Evolutionary conservation across 148 eudicot species (phyloP).

Genomic region (Cornus controversa): DNA sequence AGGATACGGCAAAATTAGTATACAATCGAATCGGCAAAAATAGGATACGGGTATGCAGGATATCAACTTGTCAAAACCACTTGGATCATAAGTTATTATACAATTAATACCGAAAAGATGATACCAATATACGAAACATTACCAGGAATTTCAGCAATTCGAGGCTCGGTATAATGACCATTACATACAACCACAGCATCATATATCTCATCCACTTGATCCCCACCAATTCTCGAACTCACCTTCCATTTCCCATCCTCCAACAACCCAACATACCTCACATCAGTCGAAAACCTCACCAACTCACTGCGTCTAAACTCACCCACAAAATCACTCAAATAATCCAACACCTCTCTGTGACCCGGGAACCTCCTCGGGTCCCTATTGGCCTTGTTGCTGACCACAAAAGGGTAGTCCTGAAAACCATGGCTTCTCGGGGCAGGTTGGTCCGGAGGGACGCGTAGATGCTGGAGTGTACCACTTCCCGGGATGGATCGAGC

Average conservation of each 20-base stretch:
- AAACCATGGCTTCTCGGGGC: conserved; percentile 79
- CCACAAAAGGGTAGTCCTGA: conserved; percentile 68
- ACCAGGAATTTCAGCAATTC: conserved; percentile 83
- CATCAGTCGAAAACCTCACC: conserved; percentile 63
- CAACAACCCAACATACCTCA: conserved; percentile 46
- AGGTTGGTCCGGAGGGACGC: conserved; percentile 78
- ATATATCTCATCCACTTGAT: conserved; percentile 52
- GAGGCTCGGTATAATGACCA: conserved; percentile 88
- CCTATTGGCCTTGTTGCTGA: conserved; percentile 37
- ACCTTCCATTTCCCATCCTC: conserved; percentile 64
- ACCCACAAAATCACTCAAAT: conserved; percentile 58
- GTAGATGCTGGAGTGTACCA: conserved; percentile 73
- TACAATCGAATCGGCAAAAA: no score
- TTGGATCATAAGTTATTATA: no score
- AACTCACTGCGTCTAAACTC: conserved; percentile 59
- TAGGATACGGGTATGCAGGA: no score
- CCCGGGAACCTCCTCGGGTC: conserved; percentile 85
- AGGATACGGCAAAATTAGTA: no score
- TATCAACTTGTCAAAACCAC: no score
- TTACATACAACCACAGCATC: conserved; percentile 95
- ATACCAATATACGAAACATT: conserved; percentile 13
- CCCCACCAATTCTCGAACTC: conserved; percentile 28
- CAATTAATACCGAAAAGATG: not conserved
- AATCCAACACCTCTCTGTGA: conserved; percentile 77
- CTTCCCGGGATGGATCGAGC: conserved; percentile 43